Evolutionary conservation across 257 asterid genomes (phyloP).

Genomic region (Solanum etuberosum): DNA sequence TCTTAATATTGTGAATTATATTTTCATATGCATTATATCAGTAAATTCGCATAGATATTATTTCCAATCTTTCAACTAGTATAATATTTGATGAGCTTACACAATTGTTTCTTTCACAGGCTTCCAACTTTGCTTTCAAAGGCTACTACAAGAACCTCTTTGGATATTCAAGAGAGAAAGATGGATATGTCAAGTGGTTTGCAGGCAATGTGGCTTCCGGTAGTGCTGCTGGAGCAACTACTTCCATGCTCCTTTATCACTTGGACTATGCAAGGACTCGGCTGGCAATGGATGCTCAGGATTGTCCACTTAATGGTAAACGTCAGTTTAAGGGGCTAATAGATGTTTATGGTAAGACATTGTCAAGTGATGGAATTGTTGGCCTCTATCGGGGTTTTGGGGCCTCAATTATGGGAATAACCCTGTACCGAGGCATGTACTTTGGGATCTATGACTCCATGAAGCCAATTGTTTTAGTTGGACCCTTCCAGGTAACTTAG

Average conservation of each 20-base stretch:
- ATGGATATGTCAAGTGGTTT: slow-evolving; percentile 84
- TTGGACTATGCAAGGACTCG: slow-evolving; percentile 40
- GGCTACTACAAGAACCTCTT: slow-evolving; percentile 68
- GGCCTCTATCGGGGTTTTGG: slow-evolving; percentile 96
- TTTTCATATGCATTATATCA: background rate
- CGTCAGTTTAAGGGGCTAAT: slow-evolving; percentile 30
- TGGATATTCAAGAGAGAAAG: slow-evolving; percentile 76
- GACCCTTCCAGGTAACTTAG: slow-evolving; percentile 52
- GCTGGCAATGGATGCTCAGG: slow-evolving; percentile 24
- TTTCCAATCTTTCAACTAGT: background rate
- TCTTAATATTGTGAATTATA: background rate
- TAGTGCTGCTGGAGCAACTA: slow-evolving; percentile 98
- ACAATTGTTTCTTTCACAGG: slow-evolving; percentile 32
- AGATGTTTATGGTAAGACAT: slow-evolving; percentile 77
- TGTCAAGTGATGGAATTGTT: slow-evolving; percentile 61
- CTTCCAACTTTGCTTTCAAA: slow-evolving; percentile 90
- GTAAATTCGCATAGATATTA: background rate
- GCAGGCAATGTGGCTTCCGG: slow-evolving; percentile 97
- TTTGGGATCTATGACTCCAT: slow-evolving; percentile 90
- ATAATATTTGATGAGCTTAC: background rate
- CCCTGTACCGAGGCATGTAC: slow-evolving; percentile 96
- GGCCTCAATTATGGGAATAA: slow-evolving; percentile 71
- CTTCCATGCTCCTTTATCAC: slow-evolving; percentile 54
- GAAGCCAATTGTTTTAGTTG: slow-evolving; percentile 88
- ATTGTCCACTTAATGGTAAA: slow-evolving; percentile 16